Base-by-base conservation (phyloP, 371 early-diverging fungal genomes). In the Choanephora cucurbitarum region DNA sequence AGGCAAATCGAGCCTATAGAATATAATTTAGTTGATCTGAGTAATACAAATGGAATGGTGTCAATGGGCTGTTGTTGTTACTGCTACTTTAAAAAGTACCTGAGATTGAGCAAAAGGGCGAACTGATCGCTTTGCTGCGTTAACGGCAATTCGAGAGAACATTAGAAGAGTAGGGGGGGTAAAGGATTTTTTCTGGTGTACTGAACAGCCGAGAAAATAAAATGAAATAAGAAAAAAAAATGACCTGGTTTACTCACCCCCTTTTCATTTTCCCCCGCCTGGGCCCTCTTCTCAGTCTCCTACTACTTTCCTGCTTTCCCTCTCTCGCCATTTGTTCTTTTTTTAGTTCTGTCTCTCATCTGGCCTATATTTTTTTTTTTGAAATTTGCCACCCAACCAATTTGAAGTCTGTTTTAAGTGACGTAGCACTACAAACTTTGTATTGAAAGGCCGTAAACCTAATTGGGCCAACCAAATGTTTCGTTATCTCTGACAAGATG, bases 71-170 rank as follows among this genome's bases (percentile, higher is more conserved):
- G 28, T 28, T 28, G 28, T 28, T 28, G 28, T 28, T 28, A 7
- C 7, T 7, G 28, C 7, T 28, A 28, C 7, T 3, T 3, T 28
- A 28, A 28, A 28, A 28, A 7, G 58, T 69, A 80, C 78, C 73
- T 77, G 75, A 45, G 70, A 55, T 56, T 70, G 67, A 60, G 67
- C 66, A 57, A 70, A 60, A 65, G 63, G 71, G 45, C 77, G 75
- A 45, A 72, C 63, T 52, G 80, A 71, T 52, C 73, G 79, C 53
- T 73, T 77, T 55, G 74, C 66, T 58, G 77, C 57, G 44, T 64
- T 69, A 45, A 67, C 49, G 39, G 81, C 71, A 53, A 81, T 54
- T 65, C 81, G 67, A 52, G 79, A 68, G 66, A 81, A 78, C 81
- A 81, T 81, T 55, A 49, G 15, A 51, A 18, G 58, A 65, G 68